Evolutionary conservation across 2,329 filamentous ascomycete species (phyloP), one percentile per base, ranked within the genome.

Genomic region (Metarhizium guizhouense): DNA sequence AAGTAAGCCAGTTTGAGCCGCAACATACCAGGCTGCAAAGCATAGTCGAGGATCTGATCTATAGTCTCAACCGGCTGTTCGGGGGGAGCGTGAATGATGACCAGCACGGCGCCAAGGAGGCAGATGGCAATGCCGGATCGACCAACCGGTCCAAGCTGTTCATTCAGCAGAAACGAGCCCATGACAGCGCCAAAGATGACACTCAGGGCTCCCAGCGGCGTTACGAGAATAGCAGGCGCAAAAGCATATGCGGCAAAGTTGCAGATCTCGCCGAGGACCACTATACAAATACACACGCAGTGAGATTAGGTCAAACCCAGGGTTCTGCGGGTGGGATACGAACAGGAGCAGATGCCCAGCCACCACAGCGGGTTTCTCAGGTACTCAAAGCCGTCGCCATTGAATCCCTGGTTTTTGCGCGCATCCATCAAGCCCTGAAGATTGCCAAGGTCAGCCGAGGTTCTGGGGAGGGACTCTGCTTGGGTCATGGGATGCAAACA

Each of bases 191-290:
- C 94, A 66, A 99, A 96, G 62, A 99, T 78, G 56, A 99, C 94
- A 67, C 90, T 94, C 59, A 99, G 79, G 55, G 94, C 94, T 59
- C 94, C 94, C 30, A 99, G 77, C 30, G 94, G 94, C 5, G 94
- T 99, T 47, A 99, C 94, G 53, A 99, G 80, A 72, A 99, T 97
- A 18, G 94, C 94, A 43, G 94, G 94, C 62, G 94, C 94, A 74
- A 97, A 99, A 6, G 94, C 94, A 70, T 99, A 99, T 59, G 94
- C 94, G 52, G 92, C 92, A 70, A 99, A 99, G 73, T 99, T 99
- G 74, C 90, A 95, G 57, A 96, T 78, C 74, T 99, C 94, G 67
- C 94, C 94, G 47, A 95, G 74, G 58, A 90, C 87, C 83, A 99
- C 90, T 95, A 65, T 54, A 32, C 54, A 36, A 13, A 10, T 13